Base-by-base conservation (phyloP, 345 rosid species). In the Triadica sebifera region DNA sequence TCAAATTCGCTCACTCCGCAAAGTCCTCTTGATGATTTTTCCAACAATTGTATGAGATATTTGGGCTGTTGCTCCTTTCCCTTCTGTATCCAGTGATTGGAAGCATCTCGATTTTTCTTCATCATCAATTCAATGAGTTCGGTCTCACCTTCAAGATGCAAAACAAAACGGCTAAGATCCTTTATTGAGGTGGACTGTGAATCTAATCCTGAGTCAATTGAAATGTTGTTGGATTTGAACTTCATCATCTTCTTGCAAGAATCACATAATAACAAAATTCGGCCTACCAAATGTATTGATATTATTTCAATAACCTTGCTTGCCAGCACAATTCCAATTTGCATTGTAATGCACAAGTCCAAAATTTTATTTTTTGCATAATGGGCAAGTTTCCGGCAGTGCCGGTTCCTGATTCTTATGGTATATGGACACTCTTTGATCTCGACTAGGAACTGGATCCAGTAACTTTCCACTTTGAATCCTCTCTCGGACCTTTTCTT, bases 141-240 rank as follows among this genome's bases (percentile, higher is more conserved):
- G 13, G 85, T 82, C 84, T 95, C 99, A 5, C 93, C 98, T 86
- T 95, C 97, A 50, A 95, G 94, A 80, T 89, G 86, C 83, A 95
- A 67, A 71, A 92, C 98, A 75, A 78, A 95, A 12, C 81, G 82
- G 46, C 89, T 79, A 38, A 94, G 88, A 49, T 91, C 93, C 4
- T 56, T 77, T 78, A 77, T 85, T 0, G 65, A 52, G 75, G 76
- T 72, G 2, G 78, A 29, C 70, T 5, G 73, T 11, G 81, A 75
- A 62, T 80, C 81, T 53, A 72, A 72, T 38, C 76, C 85, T 6
- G 85, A 68, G 65, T 85, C 95, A 73, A 29, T 29, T 29, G 34
- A 29, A 29, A 29, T 29, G 34, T 68, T 71, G 6, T 24, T 58
- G 50, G 80, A 45, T 63, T 19, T 69, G 75, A 79, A 49, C 70